These are phyloP conservation scores for Lasiodiplodia sp. DNA, from an alignment of 2,329 filamentous ascomycete species.

Conservation along the genomic window DNA sequence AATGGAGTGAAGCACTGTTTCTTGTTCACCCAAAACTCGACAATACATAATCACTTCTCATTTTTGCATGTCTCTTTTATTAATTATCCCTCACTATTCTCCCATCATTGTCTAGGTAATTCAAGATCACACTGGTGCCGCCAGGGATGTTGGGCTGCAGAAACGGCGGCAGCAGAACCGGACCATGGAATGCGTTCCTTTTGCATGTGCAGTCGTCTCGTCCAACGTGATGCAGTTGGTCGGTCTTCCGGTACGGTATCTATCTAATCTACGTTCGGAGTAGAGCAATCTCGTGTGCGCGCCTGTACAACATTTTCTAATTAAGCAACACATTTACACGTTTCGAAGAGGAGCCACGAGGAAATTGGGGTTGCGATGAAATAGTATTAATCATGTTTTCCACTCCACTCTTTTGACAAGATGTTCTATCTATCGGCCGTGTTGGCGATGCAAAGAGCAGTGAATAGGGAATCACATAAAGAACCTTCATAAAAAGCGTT, in stretches of 20 bases:
- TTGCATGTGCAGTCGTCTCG: too few species aligned
- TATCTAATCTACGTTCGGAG: too few species aligned
- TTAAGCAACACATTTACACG: neutral
- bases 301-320: too few species aligned
- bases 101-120: neutral
- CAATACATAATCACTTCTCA: neutral
- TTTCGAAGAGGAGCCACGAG: neutral
- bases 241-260: too few species aligned
- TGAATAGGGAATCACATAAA: conserved; percentile 26
- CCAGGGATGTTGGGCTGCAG: too few species aligned
- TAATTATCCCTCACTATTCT: neutral
- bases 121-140: neutral
- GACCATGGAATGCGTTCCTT: too few species aligned
- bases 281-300: too few species aligned
- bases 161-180: too few species aligned
- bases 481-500: neutral
- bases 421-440: conserved; percentile 7
- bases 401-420: conserved; percentile 5
- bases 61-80: neutral
- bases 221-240: too few species aligned
- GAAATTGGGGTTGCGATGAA: neutral
- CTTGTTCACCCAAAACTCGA: neutral
- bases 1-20: neutral
- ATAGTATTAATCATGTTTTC: conserved; percentile 16
- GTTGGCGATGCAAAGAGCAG: conserved; percentile 5